Conservation (phyloP, 768 basidiomycete species). For the Leccinum subgranulosum region DNA sequence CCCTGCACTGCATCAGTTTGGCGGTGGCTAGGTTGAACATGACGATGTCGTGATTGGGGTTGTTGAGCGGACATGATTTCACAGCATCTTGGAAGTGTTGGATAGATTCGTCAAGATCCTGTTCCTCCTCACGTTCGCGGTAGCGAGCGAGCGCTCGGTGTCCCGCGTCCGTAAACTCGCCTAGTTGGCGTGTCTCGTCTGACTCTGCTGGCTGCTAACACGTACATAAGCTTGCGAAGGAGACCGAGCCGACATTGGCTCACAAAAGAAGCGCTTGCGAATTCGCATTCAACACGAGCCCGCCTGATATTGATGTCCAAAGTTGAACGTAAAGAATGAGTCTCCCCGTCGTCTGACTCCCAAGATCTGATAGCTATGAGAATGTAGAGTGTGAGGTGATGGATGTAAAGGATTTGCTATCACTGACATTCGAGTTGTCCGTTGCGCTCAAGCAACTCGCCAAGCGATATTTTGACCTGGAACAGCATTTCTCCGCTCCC, state of each 20-base stretch:
- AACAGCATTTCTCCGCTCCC: conserved; percentile 4
- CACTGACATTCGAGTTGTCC: background rate
- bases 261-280: background rate
- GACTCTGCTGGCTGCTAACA: background rate
- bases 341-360: background rate
- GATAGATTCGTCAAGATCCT: conserved; percentile 19
- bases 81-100: conserved; percentile 7
- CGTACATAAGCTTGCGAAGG: background rate
- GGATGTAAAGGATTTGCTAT: background rate
- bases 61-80: background rate
- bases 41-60: conserved; percentile 9
- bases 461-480: background rate
- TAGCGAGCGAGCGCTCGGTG: background rate
- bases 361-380: background rate
- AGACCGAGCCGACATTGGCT: background rate
- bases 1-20: background rate
- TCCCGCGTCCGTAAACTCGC: background rate
- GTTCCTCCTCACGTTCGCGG: background rate
- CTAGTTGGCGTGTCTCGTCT: background rate
- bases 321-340: background rate
- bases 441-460: background rate
- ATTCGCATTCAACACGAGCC: background rate
- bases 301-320: background rate
- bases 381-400: background rate
- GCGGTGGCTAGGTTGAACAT: conserved; percentile 11